Evolutionary conservation across 805 yeast genomes (phyloP), one percentile per base, ranked within the genome.

Genomic region (Candida andamanensis): DNA sequence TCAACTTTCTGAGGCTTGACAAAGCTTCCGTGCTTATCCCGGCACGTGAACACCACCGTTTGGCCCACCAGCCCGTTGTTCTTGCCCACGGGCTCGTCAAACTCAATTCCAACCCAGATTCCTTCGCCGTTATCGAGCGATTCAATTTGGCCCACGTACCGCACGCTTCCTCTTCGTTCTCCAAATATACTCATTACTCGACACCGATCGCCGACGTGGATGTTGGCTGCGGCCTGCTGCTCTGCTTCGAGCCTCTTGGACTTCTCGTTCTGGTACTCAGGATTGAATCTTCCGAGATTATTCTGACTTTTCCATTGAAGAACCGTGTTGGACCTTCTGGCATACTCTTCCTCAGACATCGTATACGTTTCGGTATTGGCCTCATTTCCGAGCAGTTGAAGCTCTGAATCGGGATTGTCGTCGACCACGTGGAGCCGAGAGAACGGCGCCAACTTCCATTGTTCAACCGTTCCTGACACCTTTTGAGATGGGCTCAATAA

Each of bases 1-100:
- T 78, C 80, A 3, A 89, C 78, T 32, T 65, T 69, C 8, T 54
- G 56, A 0, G 96, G 94, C 37, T 74, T 74, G 10, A 87, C 75
- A 53, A 90, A 85, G 5, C 86, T 77, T 4, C 97, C 97, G 47
- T 84, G 78, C 14, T 70, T 69, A 5, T 49, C 47, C 5, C 63
- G 60, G 19, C 86, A 75, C 4, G 60, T 48, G 50, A 90, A 89
- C 41, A 83, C 71, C 21, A 66, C 47, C 1, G 44, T 51, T 0
- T 85, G 87, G 21, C 76, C 74, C 24, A 86, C 60, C 14, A 75
- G 58, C 0, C 97, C 97, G 49, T 85, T 76, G 48, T 89, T 85
- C 53, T 82, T 85, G 4, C 97, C 97, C 6, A 73, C 71, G 0
- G 97, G 90, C 44, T 83, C 86, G 45, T 84, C 92, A 33, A 87